A percentile compares a stretch with the other conserved stretches of the same genome.
Evolutionary conservation across 2,329 filamentous ascomycete genomes (phyloP).

Genomic region (Penicillium crustosum): DNA sequence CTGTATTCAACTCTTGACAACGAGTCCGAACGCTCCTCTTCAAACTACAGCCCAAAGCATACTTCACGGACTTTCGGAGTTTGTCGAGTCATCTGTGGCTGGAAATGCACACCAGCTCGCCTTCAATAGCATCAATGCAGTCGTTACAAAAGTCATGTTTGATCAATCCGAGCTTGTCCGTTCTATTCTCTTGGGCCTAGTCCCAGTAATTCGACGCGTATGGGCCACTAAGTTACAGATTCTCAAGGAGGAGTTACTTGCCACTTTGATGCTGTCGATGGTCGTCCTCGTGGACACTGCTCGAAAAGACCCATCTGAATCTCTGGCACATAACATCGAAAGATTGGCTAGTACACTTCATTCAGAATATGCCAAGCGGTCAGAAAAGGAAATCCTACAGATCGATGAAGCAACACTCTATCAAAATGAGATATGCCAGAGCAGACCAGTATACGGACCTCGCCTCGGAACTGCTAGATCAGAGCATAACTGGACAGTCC

Average conservation of each 20-base stretch:
- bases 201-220: constrained; percentile 71
- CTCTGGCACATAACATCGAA: constrained; percentile 53
- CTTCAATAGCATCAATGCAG: constrained; percentile 71
- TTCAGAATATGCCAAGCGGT: constrained; percentile 72
- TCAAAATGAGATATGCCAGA: constrained; percentile 34
- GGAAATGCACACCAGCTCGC: constrained; percentile 68
- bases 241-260: constrained; percentile 75
- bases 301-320: constrained; percentile 38
- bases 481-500: constrained; percentile 42
- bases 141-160: constrained; percentile 65
- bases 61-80: constrained; percentile 56
- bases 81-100: constrained; percentile 59
- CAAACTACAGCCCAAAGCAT: constrained; percentile 57
- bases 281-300: constrained; percentile 54
- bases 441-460: constrained; percentile 38
- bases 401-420: constrained; percentile 71
- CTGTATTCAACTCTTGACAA: constrained; percentile 64
- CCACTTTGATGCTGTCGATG: constrained; percentile 66
- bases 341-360: constrained; percentile 71
- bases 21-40: constrained; percentile 67
- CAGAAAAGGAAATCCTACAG: constrained; percentile 70
- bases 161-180: constrained; percentile 67
- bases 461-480: constrained; percentile 37
- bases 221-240: constrained; percentile 68
- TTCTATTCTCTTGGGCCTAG: constrained; percentile 58